phyloP scores from a whole-genome alignment of 306 rosid genomes.

The Bauhinia variegata region DNA sequence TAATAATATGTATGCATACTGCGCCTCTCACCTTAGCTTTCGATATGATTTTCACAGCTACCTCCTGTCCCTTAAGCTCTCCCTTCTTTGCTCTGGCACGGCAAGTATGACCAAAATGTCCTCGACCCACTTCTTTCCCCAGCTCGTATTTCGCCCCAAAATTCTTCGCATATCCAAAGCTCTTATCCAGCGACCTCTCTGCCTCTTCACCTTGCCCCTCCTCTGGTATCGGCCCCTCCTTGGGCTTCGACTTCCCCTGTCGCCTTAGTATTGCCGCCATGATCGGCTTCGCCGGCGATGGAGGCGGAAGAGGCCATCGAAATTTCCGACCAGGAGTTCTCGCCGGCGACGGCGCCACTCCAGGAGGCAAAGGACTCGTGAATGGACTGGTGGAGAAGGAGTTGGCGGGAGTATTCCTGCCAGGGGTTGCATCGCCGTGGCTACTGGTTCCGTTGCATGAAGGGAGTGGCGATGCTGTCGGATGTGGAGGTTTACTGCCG shows the following conservation, averaged over 20 bases:
- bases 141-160: slow-evolving; percentile 81
- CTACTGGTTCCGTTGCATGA: slow-evolving; percentile 32
- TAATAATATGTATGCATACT: background rate
- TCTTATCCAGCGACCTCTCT: slow-evolving; percentile 79
- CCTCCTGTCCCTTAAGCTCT: slow-evolving; percentile 79
- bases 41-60: slow-evolving; percentile 93
- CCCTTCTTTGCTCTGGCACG: slow-evolving; percentile 89
- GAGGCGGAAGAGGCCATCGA: slow-evolving; percentile 94
- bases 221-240: slow-evolving; percentile 87
- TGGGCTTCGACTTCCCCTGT: slow-evolving; percentile 63
- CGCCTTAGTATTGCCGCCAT: slow-evolving; percentile 71
- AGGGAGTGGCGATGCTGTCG: slow-evolving; percentile 11
- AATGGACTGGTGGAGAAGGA: slow-evolving; percentile 72
- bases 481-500: slow-evolving; percentile 18
- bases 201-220: slow-evolving; percentile 61
- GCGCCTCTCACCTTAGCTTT: slow-evolving; percentile 73
- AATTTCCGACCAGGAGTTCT: slow-evolving; percentile 78
- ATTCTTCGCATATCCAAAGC: slow-evolving; percentile 84
- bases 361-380: slow-evolving; percentile 75
- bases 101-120: slow-evolving; percentile 98
- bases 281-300: slow-evolving; percentile 97
- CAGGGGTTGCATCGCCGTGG: slow-evolving; percentile 48
- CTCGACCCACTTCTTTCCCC: slow-evolving; percentile 93
- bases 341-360: slow-evolving; percentile 91
- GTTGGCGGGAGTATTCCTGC: slow-evolving; percentile 59